Base-by-base conservation (phyloP, 1,139 yeast genomes). In the Suhomyces bribrorum region DNA sequence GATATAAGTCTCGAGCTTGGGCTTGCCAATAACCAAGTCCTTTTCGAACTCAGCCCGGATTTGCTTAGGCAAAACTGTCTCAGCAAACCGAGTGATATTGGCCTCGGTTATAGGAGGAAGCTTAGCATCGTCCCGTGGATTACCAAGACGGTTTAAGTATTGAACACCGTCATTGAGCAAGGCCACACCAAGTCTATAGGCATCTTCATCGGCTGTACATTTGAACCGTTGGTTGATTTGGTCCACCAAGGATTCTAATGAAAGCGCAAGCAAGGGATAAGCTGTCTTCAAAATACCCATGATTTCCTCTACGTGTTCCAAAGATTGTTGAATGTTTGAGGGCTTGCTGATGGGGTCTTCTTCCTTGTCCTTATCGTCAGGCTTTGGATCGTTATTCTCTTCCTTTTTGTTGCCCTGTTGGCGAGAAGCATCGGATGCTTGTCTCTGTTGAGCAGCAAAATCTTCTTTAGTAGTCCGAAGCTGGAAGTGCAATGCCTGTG, bases 401-500 rank as follows among this genome's bases (percentile, higher is more conserved):
- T 46, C 43, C 23, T 38, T 44, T 13, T 34, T 23, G 16, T 43
- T 30, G 3, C 44, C 47, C 23, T 41, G 66, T 38, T 73, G 74
- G 37, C 74, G 70, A 14, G 81, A 71, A 29, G 80, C 73, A 37
- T 82, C 86, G 65, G 75, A 60, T 2, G 83, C 83, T 57, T 87
- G 96, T 41, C 94, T 75, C 59, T 88, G 96, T 40, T 89, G 78
- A 7, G 88, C 89, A 3, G 90, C 83, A 62, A 84, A 87, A 54
- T 94, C 98, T 58, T 92, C 99, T 56, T 86, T 86, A 0, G 97
- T 87, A 0, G 98, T 94, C 48, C 98, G 75, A 55, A 94, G 74
- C 56, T 90, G 97, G 81, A 89, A 92, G 57, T 92, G 97, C 43
- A 94, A 73, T 0, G 98, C 96, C 64, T 94, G 99, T 2, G 99